Evolutionary conservation across 2,329 filamentous ascomycete species (phyloP).

Genomic region (Diaporthe sp.): DNA sequence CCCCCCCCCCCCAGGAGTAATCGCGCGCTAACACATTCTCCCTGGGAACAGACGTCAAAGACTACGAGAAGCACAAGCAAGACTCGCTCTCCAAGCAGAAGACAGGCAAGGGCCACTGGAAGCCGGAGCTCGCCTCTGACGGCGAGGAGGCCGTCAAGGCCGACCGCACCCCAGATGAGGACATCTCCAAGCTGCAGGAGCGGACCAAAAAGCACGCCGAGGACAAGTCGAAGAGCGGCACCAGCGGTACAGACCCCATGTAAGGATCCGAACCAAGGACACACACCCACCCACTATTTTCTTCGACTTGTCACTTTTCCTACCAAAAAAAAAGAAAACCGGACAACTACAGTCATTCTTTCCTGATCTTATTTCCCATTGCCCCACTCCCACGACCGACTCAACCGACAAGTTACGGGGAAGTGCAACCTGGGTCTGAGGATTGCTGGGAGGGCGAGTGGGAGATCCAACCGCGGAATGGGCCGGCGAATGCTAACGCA

Average conservation of each 20-base stretch:
- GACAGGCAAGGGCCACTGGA: slow-evolving; percentile 80
- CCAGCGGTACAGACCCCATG: slow-evolving; percentile 59
- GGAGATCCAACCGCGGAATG: not conserved
- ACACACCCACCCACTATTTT: not conserved
- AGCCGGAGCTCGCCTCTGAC: slow-evolving; percentile 81
- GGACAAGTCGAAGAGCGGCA: slow-evolving; percentile 62
- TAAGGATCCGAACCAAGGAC: slow-evolving; percentile 22
- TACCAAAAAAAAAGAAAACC: not conserved
- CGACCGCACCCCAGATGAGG: slow-evolving; percentile 65
- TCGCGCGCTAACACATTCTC: not conserved
- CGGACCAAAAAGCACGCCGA: slow-evolving; percentile 69
- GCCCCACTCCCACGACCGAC: not conserved
- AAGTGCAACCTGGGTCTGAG: not conserved
- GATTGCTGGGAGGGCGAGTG: not conserved
- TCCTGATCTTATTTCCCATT: not conserved
- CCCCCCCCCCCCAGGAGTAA: not conserved
- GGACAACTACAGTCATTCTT: not conserved
- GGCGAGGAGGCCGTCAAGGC: slow-evolving; percentile 84
- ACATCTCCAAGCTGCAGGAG: slow-evolving; percentile 68
- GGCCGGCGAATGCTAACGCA: slow-evolving; percentile 16
- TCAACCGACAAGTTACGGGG: not conserved
- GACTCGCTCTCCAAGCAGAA: slow-evolving; percentile 77
- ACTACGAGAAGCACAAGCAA: slow-evolving; percentile 71
- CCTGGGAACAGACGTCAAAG: slow-evolving; percentile 47
- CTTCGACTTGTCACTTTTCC: slow-evolving; percentile 9